A percentile compares a stretch with the other conserved stretches of the same genome.
Conservation (phyloP, 345 rosid species). For the Turnera subulata region DNA sequence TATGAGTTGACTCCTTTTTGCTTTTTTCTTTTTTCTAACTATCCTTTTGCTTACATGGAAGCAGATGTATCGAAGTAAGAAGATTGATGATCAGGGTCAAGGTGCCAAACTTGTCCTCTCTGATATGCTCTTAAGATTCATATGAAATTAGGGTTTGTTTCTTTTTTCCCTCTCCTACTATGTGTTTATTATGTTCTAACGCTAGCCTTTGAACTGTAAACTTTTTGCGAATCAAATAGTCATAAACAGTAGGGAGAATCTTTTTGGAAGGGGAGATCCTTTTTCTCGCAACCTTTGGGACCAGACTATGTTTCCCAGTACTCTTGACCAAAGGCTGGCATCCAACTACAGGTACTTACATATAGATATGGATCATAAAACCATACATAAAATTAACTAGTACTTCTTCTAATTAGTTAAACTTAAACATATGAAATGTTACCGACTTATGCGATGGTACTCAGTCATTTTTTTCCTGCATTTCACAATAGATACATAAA, state of each 20-base stretch:
- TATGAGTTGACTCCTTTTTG: neutral
- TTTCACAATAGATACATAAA: conserved; percentile 2
- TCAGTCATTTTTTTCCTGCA: neutral
- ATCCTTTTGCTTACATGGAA: neutral
- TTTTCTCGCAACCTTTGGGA: conserved; percentile 27
- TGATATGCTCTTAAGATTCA: too few species aligned
- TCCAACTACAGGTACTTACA: conserved; percentile 29
- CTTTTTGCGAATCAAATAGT: conserved; percentile 23
- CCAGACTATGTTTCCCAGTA: conserved; percentile 22
- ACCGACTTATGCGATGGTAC: neutral
- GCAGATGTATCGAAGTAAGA: conserved; percentile 89
- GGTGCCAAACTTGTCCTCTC: conserved; percentile 26
- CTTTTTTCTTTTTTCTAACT: neutral
- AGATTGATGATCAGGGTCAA: conserved; percentile 59
- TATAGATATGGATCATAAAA: neutral
- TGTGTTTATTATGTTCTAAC: neutral
- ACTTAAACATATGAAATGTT: neutral
- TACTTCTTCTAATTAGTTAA: neutral
- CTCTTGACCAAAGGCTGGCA: conserved; percentile 11
- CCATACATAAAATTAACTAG: neutral
- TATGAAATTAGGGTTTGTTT: conserved; percentile 2
- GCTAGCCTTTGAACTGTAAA: neutral
- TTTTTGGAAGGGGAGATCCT: conserved; percentile 16
- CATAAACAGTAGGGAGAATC: conserved; percentile 18
- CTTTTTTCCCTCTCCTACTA: neutral